These are phyloP conservation scores for Tubosaeta sp. DNA, from an alignment of 768 basidiomycete species.

Conservation along the genomic window DNA sequence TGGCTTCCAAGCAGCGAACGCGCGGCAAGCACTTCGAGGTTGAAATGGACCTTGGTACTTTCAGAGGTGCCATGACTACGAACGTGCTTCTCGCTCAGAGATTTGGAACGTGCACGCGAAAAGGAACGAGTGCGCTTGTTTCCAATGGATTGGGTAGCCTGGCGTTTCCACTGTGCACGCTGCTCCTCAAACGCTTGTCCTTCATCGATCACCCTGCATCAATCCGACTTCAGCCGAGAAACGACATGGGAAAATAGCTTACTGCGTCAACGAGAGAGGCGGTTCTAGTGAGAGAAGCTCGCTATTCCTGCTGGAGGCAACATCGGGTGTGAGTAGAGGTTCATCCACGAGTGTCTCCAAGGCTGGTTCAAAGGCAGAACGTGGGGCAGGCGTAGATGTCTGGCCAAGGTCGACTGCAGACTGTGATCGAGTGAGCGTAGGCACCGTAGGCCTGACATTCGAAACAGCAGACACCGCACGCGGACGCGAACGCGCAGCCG, in stretches of 20 bases:
- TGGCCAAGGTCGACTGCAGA: slow-evolving; percentile 21
- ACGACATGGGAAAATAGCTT: slow-evolving; percentile 9
- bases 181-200: slow-evolving; percentile 57
- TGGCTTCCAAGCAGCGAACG: slow-evolving; percentile 67
- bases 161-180: slow-evolving; percentile 61
- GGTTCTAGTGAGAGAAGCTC: slow-evolving; percentile 58
- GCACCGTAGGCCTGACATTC: background rate
- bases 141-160: slow-evolving; percentile 60
- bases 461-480: slow-evolving; percentile 15
- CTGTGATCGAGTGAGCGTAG: slow-evolving; percentile 16
- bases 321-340: slow-evolving; percentile 4
- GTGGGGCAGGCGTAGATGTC: slow-evolving; percentile 5
- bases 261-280: slow-evolving; percentile 52
- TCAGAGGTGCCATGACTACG: slow-evolving; percentile 18
- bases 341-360: slow-evolving; percentile 16
- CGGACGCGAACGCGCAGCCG: slow-evolving; percentile 23
- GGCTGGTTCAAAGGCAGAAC: slow-evolving; percentile 15
- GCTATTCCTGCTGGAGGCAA: slow-evolving; percentile 27
- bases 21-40: slow-evolving; percentile 59
- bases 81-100: slow-evolving; percentile 20
- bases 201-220: slow-evolving; percentile 60
- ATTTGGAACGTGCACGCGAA: slow-evolving; percentile 51
- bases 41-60: slow-evolving; percentile 18
- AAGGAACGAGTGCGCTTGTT: slow-evolving; percentile 60
- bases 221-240: background rate